Evolutionary conservation across 768 basidiomycete species (phyloP), one percentile per base, ranked within the genome.

Genomic region (Russula brevipes): DNA sequence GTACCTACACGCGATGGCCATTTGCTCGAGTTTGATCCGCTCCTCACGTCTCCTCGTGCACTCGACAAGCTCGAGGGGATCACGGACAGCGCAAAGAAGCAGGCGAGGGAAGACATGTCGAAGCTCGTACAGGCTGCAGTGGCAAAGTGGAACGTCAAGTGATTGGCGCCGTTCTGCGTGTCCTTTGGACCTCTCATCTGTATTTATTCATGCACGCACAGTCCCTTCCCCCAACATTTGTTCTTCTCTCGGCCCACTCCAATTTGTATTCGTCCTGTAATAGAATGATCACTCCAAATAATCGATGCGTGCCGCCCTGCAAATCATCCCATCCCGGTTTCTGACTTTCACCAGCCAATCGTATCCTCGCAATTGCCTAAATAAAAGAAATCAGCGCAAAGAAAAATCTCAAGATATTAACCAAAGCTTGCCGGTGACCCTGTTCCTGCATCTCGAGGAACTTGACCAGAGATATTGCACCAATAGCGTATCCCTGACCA

Each of bases 1-100:
- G 86, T 94, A n/a, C 85, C 89, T 5, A 91, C 86, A 0, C 83
- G 80, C 45, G 90, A 93, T 67, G 93, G 93, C 0, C 85, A 88
- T 68, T 73, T 88, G n/a, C 79, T 96, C 31, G 86, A 87, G 71
- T 94, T 96, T 69, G 88, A 96, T 68, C 92, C 93, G 9, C 76
- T 95, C 47, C 79, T 80, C 62, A 85, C 88, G 14, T 85, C 87
- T 2, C 86, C 91, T 1, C 79, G 81, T 2, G 79, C 88, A 53
- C 75, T 95, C 36, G 88, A 92, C 69, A 84, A 82, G 38, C 78
- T 91, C 8, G 86, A 89, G 57, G 89, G 89, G 5, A 88, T 93
- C 63, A 84, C 88, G 0, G 84, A 87, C 60, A 88, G 86, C 68
- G 89, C 90, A 47, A 92, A 91, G 80, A 89, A 89, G 70, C 85